A percentile compares a stretch with the other conserved stretches of the same genome.
These are phyloP conservation scores for Coemansia pectinata DNA, from an alignment of 192 early-diverging fungal genomes.

Conservation along the genomic window DNA sequence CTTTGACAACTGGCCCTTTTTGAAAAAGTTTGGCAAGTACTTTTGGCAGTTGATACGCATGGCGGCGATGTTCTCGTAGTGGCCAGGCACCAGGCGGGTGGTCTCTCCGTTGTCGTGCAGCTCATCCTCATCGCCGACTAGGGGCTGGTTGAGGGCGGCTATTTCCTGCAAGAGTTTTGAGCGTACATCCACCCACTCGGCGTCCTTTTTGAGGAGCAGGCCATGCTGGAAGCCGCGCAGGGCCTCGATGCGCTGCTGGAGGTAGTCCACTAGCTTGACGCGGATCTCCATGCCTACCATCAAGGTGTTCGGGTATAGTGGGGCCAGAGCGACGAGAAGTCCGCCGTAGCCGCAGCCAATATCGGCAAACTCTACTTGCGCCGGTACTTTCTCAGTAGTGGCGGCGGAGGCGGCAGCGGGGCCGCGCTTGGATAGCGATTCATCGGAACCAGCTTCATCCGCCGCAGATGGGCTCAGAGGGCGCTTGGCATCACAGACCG, in stretches of 20 bases:
- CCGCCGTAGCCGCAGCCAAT: constrained; percentile 99
- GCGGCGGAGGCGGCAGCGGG: constrained; percentile 4
- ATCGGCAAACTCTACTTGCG: constrained; percentile 91
- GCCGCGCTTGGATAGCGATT: constrained; percentile 26
- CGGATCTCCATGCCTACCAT: constrained; percentile 99
- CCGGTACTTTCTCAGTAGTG: background rate
- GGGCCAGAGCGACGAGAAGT: constrained; percentile 80
- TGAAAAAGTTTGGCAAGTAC: constrained; percentile 97
- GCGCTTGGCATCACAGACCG: constrained; percentile 16
- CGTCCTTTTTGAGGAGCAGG: constrained; percentile 10
- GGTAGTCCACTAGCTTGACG: constrained; percentile 91
- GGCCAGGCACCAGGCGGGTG: constrained; percentile 57
- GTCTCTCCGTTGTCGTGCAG: constrained; percentile 54
- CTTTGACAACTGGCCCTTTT: constrained; percentile 93
- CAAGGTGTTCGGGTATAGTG: constrained; percentile 87
- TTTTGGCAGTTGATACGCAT: constrained; percentile 99
- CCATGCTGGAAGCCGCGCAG: constrained; percentile 64
- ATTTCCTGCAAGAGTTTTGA: constrained; percentile 45
- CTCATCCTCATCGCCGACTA: constrained; percentile 18
- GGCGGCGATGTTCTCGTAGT: constrained; percentile 95
- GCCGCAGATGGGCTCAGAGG: constrained; percentile 17
- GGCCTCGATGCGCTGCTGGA: constrained; percentile 85
- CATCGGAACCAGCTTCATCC: background rate
- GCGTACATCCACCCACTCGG: constrained; percentile 54
- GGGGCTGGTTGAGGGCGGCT: constrained; percentile 11